phyloP scores from a whole-genome alignment of 2,329 filamentous ascomycete species.

The Aspergillus sp. region DNA sequence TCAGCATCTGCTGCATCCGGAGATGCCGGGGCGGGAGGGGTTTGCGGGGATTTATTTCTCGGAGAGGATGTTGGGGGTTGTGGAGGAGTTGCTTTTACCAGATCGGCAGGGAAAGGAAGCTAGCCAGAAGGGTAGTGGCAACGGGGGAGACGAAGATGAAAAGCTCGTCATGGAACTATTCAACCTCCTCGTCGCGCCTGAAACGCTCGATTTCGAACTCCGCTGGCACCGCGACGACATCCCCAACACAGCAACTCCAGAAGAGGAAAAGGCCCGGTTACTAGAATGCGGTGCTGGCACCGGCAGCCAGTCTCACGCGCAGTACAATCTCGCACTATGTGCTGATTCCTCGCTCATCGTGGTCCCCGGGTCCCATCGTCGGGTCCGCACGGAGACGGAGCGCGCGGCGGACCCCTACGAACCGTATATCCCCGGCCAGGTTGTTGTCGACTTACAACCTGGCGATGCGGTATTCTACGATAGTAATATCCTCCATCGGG shows the following conservation, averaged over 20 bases:
- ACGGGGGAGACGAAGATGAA: constrained; percentile 46
- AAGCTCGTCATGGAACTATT: constrained; percentile 78
- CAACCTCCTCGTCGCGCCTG: constrained; percentile 71
- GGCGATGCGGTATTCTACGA: constrained; percentile 84
- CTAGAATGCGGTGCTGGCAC: constrained; percentile 42
- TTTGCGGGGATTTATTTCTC: constrained; percentile 70
- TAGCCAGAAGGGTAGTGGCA: background rate
- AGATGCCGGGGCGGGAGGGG: constrained; percentile 51
- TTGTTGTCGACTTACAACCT: constrained; percentile 57
- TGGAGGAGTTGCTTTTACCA: constrained; percentile 52
- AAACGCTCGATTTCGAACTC: constrained; percentile 59
- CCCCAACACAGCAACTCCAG: constrained; percentile 52
- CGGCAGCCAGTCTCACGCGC: constrained; percentile 58
- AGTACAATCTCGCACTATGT: constrained; percentile 80
- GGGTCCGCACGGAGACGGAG: constrained; percentile 63
- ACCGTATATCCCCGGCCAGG: constrained; percentile 52
- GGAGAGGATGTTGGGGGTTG: constrained; percentile 52
- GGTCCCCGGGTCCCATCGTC: constrained; percentile 65
- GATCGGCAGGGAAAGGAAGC: constrained; percentile 18
- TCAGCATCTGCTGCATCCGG: constrained; percentile 72
- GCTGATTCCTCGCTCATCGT: constrained; percentile 66
- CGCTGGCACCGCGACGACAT: constrained; percentile 85
- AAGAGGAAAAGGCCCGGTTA: constrained; percentile 55
- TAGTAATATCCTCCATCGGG: constrained; percentile 66
- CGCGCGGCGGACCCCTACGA: constrained; percentile 60